A percentile compares a stretch with the other conserved stretches of the same genome.
Evolutionary conservation across 1,139 yeast genomes (phyloP).

Genomic region (Eremothecium sinecaudum): DNA sequence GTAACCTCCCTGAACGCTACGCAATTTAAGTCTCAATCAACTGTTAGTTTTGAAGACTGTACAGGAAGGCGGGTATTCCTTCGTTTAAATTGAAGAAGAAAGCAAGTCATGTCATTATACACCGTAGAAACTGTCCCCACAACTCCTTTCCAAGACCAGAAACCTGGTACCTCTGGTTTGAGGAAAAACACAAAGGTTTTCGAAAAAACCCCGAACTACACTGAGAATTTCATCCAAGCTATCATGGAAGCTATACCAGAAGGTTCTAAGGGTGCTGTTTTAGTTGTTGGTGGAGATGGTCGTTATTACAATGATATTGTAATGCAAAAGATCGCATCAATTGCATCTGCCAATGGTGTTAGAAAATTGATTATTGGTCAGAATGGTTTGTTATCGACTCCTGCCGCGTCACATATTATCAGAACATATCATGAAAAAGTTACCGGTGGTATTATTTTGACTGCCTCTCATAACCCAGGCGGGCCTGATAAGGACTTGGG

Average conservation of each 20-base stretch:
- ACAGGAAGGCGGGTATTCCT: too few species aligned
- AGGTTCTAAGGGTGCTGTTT: conserved; percentile 61
- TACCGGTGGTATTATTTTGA: conserved; percentile 92
- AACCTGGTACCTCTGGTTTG: conserved; percentile 96
- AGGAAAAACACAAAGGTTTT: conserved; percentile 85
- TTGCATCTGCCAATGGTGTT: conserved; percentile 89
- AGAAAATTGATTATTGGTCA: conserved; percentile 78
- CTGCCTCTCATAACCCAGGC: conserved; percentile 99
- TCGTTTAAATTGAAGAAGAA: too few species aligned
- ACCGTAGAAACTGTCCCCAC: conserved; percentile 35
- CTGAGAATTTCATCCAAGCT: conserved; percentile 91
- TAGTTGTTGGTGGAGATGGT: conserved; percentile 97
- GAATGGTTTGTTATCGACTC: conserved; percentile 82
- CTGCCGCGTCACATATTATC: conserved; percentile 90
- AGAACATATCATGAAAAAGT: conserved; percentile 52
- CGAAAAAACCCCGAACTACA: conserved; percentile 61
- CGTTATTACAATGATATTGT: conserved; percentile 80
- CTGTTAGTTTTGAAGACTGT: too few species aligned
- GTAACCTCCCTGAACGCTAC: too few species aligned
- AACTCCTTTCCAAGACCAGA: conserved; percentile 80
- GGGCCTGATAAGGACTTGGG: conserved; percentile 92
- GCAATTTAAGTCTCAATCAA: too few species aligned
- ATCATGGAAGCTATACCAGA: conserved; percentile 83
- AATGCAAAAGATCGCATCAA: conserved; percentile 69
- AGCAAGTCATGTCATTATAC: conserved; percentile 16